These are phyloP conservation scores for Neckera pumila DNA, from an alignment of 225 moss, liverwort and hornwort genomes.

Conservation along the genomic window DNA sequence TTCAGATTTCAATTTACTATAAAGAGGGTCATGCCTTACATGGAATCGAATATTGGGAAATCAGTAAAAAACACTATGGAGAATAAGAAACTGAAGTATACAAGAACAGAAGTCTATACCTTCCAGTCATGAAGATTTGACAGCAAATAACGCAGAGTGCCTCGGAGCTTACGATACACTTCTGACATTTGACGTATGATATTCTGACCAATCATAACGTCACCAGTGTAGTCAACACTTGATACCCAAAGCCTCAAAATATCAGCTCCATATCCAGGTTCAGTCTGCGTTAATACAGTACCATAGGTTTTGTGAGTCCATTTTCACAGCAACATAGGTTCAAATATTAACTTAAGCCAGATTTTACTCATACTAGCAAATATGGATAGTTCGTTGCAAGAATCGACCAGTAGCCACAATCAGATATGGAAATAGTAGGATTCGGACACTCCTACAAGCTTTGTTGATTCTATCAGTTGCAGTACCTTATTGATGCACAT, in stretches of 20 bases:
- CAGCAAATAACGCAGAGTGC: conserved; percentile 87
- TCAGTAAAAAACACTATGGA: not conserved
- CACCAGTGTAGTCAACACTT: conserved; percentile 93
- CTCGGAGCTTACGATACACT: conserved; percentile 90
- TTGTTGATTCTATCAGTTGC: not conserved
- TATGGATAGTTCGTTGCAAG: not conserved
- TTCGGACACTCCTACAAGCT: not conserved
- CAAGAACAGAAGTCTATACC: conserved; percentile 16
- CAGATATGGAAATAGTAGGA: not conserved
- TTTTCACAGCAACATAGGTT: not conserved
- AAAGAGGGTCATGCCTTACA: not conserved
- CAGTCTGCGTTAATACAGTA: conserved; percentile 19
- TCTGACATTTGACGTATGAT: conserved; percentile 90
- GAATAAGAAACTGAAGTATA: not conserved
- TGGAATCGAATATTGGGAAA: not conserved
- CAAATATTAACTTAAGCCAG: not conserved
- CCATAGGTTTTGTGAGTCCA: not conserved
- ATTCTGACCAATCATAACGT: conserved; percentile 84
- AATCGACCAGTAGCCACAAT: not conserved
- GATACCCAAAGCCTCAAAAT: conserved; percentile 94
- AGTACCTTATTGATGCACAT: not conserved
- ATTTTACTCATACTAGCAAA: not conserved
- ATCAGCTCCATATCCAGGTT: conserved; percentile 97
- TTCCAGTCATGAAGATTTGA: conserved; percentile 97
- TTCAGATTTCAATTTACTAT: not conserved